Conservation (phyloP, 805 yeast species). For the Vanderwaltozyma tropicalis region DNA sequence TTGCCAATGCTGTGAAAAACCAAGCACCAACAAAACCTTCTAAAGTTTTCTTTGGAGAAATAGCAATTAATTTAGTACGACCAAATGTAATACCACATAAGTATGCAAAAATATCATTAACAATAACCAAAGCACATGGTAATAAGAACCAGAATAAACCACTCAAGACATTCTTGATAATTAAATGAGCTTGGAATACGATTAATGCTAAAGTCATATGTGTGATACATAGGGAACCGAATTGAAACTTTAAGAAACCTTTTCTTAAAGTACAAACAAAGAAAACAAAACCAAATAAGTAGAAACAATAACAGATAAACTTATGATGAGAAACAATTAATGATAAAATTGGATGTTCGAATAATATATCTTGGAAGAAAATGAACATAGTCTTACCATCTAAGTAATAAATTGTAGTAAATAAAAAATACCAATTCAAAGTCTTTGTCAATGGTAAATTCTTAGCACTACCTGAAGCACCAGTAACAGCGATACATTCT, state of each 20-base stretch:
- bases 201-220: slow-evolving; percentile 88
- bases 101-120: slow-evolving; percentile 93
- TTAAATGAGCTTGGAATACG: slow-evolving; percentile 88
- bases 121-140: slow-evolving; percentile 85
- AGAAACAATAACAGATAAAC: slow-evolving; percentile 73
- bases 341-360: slow-evolving; percentile 32
- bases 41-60: slow-evolving; percentile 93
- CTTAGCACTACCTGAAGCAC: slow-evolving; percentile 67
- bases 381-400: slow-evolving; percentile 76
- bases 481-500: slow-evolving; percentile 83
- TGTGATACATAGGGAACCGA: slow-evolving; percentile 85
- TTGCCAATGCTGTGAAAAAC: slow-evolving; percentile 78
- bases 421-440: slow-evolving; percentile 87
- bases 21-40: slow-evolving; percentile 98
- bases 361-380: slow-evolving; percentile 43
- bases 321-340: slow-evolving; percentile 68
- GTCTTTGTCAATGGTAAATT: slow-evolving; percentile 72
- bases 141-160: slow-evolving; percentile 92
- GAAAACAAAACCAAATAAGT: slow-evolving; percentile 77
- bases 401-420: slow-evolving; percentile 78
- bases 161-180: slow-evolving; percentile 76
- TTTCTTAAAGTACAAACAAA: slow-evolving; percentile 84
- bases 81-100: slow-evolving; percentile 96
- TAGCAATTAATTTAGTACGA: slow-evolving; percentile 78
- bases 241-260: slow-evolving; percentile 84